Percentiles rank a stretch among this genome's conserved stretches.
Conservation (phyloP, 208 protist species). For the Phytomonas sp. region DNA sequence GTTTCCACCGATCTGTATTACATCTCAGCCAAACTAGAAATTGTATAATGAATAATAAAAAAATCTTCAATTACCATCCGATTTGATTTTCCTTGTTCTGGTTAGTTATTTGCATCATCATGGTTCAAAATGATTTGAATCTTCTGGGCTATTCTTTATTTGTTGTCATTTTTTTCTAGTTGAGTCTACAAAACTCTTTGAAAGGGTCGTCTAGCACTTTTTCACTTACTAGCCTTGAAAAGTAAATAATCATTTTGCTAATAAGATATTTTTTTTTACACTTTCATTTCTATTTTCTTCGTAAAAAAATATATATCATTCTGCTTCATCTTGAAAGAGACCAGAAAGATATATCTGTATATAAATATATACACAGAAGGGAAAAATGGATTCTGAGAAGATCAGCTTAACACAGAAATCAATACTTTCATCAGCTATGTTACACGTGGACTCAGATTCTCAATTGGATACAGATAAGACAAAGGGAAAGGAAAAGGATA, state of each 20-base stretch:
- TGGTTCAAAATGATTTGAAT: background rate
- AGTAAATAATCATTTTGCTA: constrained; percentile 1
- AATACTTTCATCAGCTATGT: background rate
- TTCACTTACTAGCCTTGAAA: background rate
- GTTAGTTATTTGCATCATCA: background rate
- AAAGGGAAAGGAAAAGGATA: background rate
- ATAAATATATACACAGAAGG: background rate
- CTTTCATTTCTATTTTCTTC: background rate
- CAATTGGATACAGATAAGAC: background rate
- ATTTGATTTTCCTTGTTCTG: constrained; percentile 1
- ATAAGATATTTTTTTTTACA: background rate
- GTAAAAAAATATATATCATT: background rate
- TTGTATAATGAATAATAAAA: background rate
- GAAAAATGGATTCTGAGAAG: background rate
- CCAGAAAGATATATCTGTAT: background rate
- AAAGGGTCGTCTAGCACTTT: background rate
- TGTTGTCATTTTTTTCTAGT: background rate
- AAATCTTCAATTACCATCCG: background rate
- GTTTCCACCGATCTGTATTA: background rate
- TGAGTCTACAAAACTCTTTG: background rate
- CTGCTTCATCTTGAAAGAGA: background rate
- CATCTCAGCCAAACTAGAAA: background rate
- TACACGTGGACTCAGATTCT: background rate
- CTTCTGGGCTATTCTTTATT: background rate
- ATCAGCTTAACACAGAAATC: background rate